Evolutionary conservation across 306 rosid genomes (phyloP).

Genomic region (Cucumis sativus): Cucumber_9930_V3 NC_026660.2:6868001-6868500

Average conservation of each 20-base stretch:
- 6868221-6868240: background rate
- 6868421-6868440: too few species aligned
- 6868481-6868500: conserved; percentile 73
- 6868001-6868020: conserved; percentile 91
- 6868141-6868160: conserved; percentile 98
- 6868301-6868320: too few species aligned
- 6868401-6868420: too few species aligned
- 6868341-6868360: too few species aligned
- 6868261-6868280: background rate
- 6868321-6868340: too few species aligned
- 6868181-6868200: conserved; percentile 99
- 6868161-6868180: conserved; percentile 91
- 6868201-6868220: conserved; percentile 20
- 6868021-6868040: conserved; percentile 97
- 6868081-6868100: background rate
- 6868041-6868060: conserved; percentile 51
- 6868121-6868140: conserved; percentile 29
- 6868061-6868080: background rate
- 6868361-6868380: too few species aligned
- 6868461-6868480: conserved; percentile 62
- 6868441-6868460: too few species aligned
- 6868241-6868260: background rate
- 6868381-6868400: too few species aligned
- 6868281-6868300: too few species aligned
- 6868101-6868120: conserved; percentile 13